phyloP scores from a whole-genome alignment of 106 monocot species.

The Vanilla planifolia region DNA sequence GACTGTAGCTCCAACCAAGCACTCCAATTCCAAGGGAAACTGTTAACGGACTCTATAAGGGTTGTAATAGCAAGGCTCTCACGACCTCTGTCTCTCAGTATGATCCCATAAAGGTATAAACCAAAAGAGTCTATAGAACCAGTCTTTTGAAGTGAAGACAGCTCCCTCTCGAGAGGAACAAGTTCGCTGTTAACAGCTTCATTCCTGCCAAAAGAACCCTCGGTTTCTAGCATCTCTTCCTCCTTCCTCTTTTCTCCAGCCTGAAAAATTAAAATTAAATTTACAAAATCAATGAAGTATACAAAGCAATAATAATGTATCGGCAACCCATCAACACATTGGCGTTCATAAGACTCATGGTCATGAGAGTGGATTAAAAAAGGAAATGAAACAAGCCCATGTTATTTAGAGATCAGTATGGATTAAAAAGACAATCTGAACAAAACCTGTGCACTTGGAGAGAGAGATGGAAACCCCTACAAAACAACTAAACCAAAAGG shows the following conservation, averaged over 20 bases:
- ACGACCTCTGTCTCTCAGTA: constrained; percentile 87
- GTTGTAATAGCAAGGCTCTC: constrained; percentile 49
- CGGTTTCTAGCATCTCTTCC: constrained; percentile 93
- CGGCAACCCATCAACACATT: too few species aligned
- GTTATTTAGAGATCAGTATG: too few species aligned
- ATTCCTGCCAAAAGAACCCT: constrained; percentile 72
- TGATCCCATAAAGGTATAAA: constrained; percentile 80
- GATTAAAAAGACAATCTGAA: too few species aligned
- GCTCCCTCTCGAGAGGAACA: constrained; percentile 67
- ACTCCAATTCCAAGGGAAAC: constrained; percentile 98
- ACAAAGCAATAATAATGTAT: too few species aligned
- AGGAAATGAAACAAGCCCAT: too few species aligned
- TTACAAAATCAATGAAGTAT: too few species aligned
- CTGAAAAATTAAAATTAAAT: constrained; percentile 31
- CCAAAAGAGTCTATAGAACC: constrained; percentile 70
- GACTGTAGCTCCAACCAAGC: constrained; percentile 87
- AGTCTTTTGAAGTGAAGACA: constrained; percentile 53
- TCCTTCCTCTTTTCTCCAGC: constrained; percentile 97
- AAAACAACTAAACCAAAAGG: too few species aligned
- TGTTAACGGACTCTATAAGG: constrained; percentile 83
- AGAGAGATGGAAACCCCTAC: too few species aligned
- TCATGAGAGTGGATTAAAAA: too few species aligned
- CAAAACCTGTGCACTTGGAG: too few species aligned
- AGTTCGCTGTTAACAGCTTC: constrained; percentile 66
- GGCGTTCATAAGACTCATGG: too few species aligned